Conservation (phyloP, 2,329 filamentous ascomycete genomes). For the Microascus cirrosus region DNA sequence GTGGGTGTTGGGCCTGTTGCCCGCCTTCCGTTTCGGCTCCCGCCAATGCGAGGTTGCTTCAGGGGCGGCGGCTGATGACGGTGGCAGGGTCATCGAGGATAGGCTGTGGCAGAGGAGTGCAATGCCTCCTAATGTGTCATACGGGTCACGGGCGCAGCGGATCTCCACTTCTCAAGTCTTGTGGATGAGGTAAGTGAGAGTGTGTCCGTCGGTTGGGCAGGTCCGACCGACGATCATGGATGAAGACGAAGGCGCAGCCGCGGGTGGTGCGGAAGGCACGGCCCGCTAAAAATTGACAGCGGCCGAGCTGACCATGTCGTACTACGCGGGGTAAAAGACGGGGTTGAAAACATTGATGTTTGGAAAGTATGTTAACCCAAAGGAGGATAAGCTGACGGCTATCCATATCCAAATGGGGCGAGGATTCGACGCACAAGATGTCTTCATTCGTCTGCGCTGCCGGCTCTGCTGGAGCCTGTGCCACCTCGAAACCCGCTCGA, state of each 20-base stretch:
- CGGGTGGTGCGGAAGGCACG: background rate
- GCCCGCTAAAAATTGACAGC: background rate
- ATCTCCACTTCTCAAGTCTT: background rate
- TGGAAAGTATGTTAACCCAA: too few relatives aligned
- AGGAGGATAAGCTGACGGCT: too few relatives aligned
- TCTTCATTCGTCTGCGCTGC: too few relatives aligned
- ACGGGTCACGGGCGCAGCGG: background rate
- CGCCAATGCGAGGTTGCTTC: background rate
- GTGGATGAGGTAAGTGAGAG: background rate
- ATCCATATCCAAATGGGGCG: too few relatives aligned
- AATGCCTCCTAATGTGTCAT: background rate
- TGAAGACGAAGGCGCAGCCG: background rate
- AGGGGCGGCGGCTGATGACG: background rate
- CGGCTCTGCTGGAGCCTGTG: too few relatives aligned
- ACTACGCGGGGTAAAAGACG: too few relatives aligned
- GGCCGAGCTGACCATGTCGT: background rate
- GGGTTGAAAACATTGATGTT: too few relatives aligned
- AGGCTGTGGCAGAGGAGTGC: background rate
- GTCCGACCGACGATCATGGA: background rate
- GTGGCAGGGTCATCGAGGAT: background rate
- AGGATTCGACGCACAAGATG: too few relatives aligned
- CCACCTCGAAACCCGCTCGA: too few relatives aligned
- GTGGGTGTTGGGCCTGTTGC: background rate
- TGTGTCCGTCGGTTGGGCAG: background rate
- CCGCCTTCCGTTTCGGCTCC: background rate